Evolutionary conservation across 306 rosid genomes (phyloP), one percentile per base, ranked within the genome.

Genomic region (Quercus variabilis): DNA sequence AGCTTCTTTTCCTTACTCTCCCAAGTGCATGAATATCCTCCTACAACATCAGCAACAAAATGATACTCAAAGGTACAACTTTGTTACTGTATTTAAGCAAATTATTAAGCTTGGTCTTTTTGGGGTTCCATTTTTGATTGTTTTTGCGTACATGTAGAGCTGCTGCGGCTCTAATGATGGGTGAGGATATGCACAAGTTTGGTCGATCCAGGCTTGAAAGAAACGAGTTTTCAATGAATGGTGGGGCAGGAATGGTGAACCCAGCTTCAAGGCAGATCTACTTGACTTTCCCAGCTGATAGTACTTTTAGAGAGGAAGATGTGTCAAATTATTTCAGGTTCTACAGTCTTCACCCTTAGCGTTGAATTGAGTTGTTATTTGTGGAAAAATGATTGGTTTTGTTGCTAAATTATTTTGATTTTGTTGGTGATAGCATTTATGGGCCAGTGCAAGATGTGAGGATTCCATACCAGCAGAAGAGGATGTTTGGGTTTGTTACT

Each of bases 361-460:
- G 23, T 58, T 63, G 41, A 23, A n/a, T 4, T 71, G 74, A 14
- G 41, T 38, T 21, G 17, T 14, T 71, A 9, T 26, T 43, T n/a
- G 18, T 3, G 9, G 60, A 46, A 81, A 76, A 55, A 5, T 6
- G 38, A 59, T 54, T 18, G 1, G 0, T 56, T 77, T 0, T 72
- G 58, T 83, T 71, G 71, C 72, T 77, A 64, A 74, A 21, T 41
- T 30, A 2, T 26, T 33, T 43, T 72, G 62, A 41, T 18, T 79
- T 64, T 14, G 52, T 31, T 78, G 71, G 21, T 30, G 85, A 83
- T 73, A 95, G 99, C 88, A 89, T 87, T 73, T 95, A 88, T 75
- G 99, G 99, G 5, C 98, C 98, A 1, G 99, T 95, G 64, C 97
- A 95, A 86, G 99, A 95, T n/a, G 99, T 95, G 90, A 90, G 99